A percentile compares a stretch with the other conserved stretches of the same genome.
phyloP scores from a whole-genome alignment of 768 basidiomycete species.

The Collybiopsis luxurians region DNA sequence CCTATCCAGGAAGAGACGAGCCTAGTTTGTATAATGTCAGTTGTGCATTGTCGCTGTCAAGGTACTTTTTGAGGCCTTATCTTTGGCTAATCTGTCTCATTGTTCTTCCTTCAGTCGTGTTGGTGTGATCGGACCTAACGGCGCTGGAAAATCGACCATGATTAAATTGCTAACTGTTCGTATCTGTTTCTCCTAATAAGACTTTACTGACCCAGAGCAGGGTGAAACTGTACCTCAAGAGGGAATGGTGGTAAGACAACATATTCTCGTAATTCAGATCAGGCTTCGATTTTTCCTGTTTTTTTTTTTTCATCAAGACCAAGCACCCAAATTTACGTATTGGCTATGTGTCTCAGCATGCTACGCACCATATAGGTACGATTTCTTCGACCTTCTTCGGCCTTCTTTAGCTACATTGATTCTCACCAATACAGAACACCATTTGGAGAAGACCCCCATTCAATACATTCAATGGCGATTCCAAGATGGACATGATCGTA shows the following conservation, averaged over 20 bases:
- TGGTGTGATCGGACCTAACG: conserved; percentile 89
- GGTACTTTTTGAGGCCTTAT: conserved; percentile 38
- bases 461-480: conserved; percentile 99
- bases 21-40: conserved; percentile 88
- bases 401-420: neutral
- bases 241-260: conserved; percentile 59
- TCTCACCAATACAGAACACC: conserved; percentile 56
- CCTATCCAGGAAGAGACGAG: conserved; percentile 79
- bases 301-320: too few relatives aligned
- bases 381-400: conserved; percentile 13
- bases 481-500: conserved; percentile 97
- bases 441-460: conserved; percentile 94
- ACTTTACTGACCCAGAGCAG: conserved; percentile 31
- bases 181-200: conserved; percentile 6
- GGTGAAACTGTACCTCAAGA: conserved; percentile 92
- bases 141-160: conserved; percentile 94
- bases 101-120: conserved; percentile 61
- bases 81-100: conserved; percentile 17
- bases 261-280: too few relatives aligned
- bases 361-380: conserved; percentile 90
- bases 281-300: too few relatives aligned
- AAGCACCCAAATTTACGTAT: conserved; percentile 94
- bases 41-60: conserved; percentile 91
- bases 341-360: conserved; percentile 97
- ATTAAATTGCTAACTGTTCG: conserved; percentile 89